These are phyloP conservation scores for Persicaria maculosa DNA, from an alignment of 148 eudicot genomes.

Conservation along the genomic window DNA sequence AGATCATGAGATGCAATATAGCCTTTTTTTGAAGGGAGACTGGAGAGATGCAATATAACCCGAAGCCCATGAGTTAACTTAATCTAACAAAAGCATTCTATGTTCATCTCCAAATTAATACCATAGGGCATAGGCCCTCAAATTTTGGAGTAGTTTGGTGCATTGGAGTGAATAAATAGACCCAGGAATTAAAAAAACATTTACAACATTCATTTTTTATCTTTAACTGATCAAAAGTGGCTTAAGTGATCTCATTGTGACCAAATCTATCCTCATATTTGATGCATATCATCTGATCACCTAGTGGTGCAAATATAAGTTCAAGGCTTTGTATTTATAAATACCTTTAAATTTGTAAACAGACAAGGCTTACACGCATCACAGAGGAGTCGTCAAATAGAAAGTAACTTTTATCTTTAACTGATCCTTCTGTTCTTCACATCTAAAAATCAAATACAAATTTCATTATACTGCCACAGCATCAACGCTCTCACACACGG, in stretches of 20 bases:
- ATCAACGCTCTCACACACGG: slow-evolving; percentile 24
- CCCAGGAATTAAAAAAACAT: neutral
- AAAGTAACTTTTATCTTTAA: neutral
- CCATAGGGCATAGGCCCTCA: too few relatives aligned
- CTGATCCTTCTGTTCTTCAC: neutral
- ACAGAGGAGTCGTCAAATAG: neutral
- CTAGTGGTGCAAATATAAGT: neutral
- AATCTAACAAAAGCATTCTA: too few relatives aligned
- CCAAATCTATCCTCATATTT: neutral
- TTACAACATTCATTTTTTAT: too few relatives aligned
- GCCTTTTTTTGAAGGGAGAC: too few relatives aligned
- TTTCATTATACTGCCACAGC: slow-evolving; percentile 5
- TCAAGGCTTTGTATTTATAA: neutral
- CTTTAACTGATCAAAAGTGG: neutral
- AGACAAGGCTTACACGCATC: neutral
- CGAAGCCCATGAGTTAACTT: neutral
- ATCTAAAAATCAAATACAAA: neutral
- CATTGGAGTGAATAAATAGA: neutral
- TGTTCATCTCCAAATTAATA: too few relatives aligned
- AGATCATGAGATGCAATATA: neutral
- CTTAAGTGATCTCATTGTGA: neutral
- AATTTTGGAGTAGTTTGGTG: neutral
- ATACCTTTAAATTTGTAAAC: neutral
- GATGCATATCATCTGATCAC: neutral
- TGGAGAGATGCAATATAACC: neutral